Base-by-base conservation (phyloP, 163 green algal species). In the Volvox carteri region DNA sequence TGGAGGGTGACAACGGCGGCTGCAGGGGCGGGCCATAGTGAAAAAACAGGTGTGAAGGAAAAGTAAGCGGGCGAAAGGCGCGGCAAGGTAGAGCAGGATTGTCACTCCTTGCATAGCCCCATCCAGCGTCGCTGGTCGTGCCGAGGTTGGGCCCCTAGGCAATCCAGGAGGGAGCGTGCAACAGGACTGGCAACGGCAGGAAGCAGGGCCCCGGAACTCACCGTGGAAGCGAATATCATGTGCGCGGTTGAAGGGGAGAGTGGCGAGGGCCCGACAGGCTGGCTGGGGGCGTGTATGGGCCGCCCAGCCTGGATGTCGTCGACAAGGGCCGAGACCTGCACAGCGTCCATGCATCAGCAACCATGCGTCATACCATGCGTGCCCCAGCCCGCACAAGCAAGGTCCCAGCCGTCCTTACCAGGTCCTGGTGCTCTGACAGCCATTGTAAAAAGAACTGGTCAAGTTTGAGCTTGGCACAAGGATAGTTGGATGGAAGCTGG, bases 381-480 rank as follows among this genome's bases (percentile, higher is more conserved):
- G 11, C 39, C 21, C 14, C 8, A 44, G 14, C 46, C 42, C 42
- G 21, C 18, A 25, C 44, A 80, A 52, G 70, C 39, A 16, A 58
- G 37, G 21, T 4, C 25, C 70, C 6, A 54, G 70, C 44, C 21
- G 23, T 50, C 28, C 54, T 85, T 73, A 95, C 93, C 90, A 99
- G 86, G 41, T 96, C 94, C 86, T 99, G 96, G 16, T 96, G 97
- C 30, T 98, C 96, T 30, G 95, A 97, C 25, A 99, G 94, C 98
- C 98, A 99, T 75, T 98, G 96, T 42, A 99, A 80, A 86, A 99
- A 99, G 44, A 99, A 95, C 90, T 98, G 97, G 90, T 99, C 98
- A 0, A 99, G 93, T 89, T 99, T 99, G 8, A 99, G 92, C 90
- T 99, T 99, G 56, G 94, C 96, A 75, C 94, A 97, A 9, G 96